phyloP scores from a whole-genome alignment of 1,284 basidiomycete species.

The Microbotryomycetes sp. region DNA sequence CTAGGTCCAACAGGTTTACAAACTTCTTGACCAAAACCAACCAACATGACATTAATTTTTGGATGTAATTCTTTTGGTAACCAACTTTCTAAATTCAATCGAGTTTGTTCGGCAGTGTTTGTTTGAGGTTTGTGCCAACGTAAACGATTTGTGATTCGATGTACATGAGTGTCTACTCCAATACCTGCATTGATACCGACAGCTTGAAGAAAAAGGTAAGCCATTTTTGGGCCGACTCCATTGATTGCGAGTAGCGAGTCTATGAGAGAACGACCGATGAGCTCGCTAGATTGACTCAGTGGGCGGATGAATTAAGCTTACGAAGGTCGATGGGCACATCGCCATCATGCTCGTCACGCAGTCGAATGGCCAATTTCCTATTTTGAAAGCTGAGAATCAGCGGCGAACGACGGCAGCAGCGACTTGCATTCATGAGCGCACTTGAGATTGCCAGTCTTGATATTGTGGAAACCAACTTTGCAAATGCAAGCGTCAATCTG shows the following conservation, averaged over 20 bases:
- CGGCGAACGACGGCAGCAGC: neutral
- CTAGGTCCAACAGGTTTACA: conserved; percentile 76
- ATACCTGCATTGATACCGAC: conserved; percentile 26
- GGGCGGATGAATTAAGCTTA: conserved; percentile 4
- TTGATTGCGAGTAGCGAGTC: conserved; percentile 60
- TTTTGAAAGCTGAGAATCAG: neutral
- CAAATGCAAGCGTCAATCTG: conserved; percentile 49
- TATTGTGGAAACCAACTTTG: conserved; percentile 46
- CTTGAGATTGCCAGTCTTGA: conserved; percentile 38
- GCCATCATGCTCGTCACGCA: conserved; percentile 45
- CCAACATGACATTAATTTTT: conserved; percentile 79
- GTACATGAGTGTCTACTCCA: conserved; percentile 63
- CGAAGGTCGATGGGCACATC: conserved; percentile 58
- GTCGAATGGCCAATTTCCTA: conserved; percentile 16
- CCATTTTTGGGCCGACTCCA: conserved; percentile 92
- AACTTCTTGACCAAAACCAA: conserved; percentile 85
- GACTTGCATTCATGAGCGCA: neutral
- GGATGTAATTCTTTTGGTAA: conserved; percentile 69
- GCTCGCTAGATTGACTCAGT: too few relatives aligned
- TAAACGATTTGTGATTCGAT: conserved; percentile 84
- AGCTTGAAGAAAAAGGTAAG: conserved; percentile 39
- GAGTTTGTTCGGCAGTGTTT: conserved; percentile 78
- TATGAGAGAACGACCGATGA: neutral
- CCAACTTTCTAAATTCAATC: conserved; percentile 85
- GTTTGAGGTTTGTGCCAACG: conserved; percentile 83